Evolutionary conservation across 2,329 filamentous ascomycete species (phyloP), one percentile per base, ranked within the genome.

Genomic region (Colletotrichum abscissum): DNA sequence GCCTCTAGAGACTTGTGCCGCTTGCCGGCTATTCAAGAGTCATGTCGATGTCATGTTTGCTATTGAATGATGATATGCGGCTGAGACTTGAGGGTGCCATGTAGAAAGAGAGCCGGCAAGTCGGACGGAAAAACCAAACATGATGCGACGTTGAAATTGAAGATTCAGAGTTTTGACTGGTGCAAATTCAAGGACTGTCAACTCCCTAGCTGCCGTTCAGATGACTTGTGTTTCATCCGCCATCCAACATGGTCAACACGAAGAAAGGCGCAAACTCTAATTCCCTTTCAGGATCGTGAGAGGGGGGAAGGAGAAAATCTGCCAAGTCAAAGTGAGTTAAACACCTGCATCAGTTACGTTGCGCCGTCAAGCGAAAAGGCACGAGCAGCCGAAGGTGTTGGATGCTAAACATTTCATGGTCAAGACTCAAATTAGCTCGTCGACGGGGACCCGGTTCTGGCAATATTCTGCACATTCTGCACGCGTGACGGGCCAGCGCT

Each of bases 111-210:
- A 42, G 38, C 38, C 16, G 54, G 22, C 49, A 26, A 24, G 7
- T 14, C 22, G 30, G 24, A 63, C 33, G 42, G 60, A 63, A 22
- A 62, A 73, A 49, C 26, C 22, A 14, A 24, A 58, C 19, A 38
- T 16, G 60, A 46, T 42, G 46, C 66, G 42, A 60, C 70, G 59
- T 64, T 60, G 59, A n/a, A 56, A 56, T 64, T 64, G 60, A 19
- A 60, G 26, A n/a, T 19, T 28, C n/a, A 55, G 24, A 38, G 38
- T 54, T 69, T 58, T 52, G 66, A 72, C 65, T 72, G 59, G 69
- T 72, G 70, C 70, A 14, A 64, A 63, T 64, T 72, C 38, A 28
- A 14, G 30, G 22, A 26, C 30, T n/a, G 26, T 59, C 60, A 54
- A 19, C 12, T 26, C 49, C 42, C 42, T 42, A 46, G 28, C 49